Conservation (phyloP, 805 yeast species). For the Sugiyamaella valdiviana region DNA sequence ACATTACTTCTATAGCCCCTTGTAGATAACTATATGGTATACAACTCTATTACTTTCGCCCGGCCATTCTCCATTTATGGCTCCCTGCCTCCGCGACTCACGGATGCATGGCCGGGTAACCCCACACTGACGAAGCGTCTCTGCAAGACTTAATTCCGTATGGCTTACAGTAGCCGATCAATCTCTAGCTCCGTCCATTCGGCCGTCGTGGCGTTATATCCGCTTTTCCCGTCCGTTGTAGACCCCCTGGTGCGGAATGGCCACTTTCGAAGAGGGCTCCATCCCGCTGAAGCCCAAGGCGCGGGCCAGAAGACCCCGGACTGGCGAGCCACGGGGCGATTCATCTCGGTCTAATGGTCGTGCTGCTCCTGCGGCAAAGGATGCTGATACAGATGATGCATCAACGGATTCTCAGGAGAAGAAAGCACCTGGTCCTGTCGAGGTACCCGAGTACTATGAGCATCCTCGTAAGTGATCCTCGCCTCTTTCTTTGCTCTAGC, state of each 20-base stretch:
- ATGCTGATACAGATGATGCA: too few species aligned
- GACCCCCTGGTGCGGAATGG: not conserved
- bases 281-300: not conserved
- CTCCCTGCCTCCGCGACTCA: not conserved
- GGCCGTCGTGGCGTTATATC: not conserved
- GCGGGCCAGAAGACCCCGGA: not conserved
- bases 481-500: not conserved
- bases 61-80: not conserved
- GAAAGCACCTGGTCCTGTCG: too few species aligned
- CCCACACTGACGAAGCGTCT: not conserved
- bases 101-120: not conserved
- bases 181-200: too few species aligned
- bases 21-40: too few species aligned
- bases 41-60: too few species aligned
- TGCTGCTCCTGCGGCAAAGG: not conserved
- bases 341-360: not conserved
- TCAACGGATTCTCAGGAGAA: too few species aligned
- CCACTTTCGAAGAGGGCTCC: constrained; percentile 4
- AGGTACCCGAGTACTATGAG: not conserved
- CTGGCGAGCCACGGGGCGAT: not conserved
- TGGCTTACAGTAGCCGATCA: too few species aligned
- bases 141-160: too few species aligned
- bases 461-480: not conserved
- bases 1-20: too few species aligned
- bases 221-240: not conserved